Conservation (phyloP, 2,329 filamentous ascomycete genomes). For the Xylariaceae sp. region DNA sequence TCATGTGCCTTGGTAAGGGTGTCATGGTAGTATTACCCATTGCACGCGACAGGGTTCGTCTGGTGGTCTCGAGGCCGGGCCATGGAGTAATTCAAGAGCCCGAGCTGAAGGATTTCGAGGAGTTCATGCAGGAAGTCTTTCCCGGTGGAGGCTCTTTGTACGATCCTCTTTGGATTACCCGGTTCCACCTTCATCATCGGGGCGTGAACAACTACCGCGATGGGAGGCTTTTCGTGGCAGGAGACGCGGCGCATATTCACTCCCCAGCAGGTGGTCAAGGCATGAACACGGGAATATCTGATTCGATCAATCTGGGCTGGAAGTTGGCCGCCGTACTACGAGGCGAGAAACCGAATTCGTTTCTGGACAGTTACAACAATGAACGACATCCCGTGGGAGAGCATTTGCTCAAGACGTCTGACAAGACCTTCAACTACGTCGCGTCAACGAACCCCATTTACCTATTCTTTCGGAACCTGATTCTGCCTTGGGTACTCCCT, state of each 20-base stretch:
- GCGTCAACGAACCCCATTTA: slow-evolving; percentile 32
- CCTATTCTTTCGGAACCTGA: slow-evolving; percentile 33
- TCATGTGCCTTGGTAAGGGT: slow-evolving; percentile 28
- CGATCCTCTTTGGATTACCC: slow-evolving; percentile 36
- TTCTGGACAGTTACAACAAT: slow-evolving; percentile 42
- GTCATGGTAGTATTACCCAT: slow-evolving; percentile 32
- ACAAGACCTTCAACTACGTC: slow-evolving; percentile 33
- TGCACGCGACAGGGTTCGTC: slow-evolving; percentile 19
- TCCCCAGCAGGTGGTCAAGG: slow-evolving; percentile 52
- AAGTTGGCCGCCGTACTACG: slow-evolving; percentile 41
- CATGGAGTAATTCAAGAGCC: slow-evolving; percentile 13
- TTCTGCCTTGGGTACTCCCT: slow-evolving; percentile 34
- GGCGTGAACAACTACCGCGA: slow-evolving; percentile 33
- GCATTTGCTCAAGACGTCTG: slow-evolving; percentile 36
- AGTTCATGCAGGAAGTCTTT: slow-evolving; percentile 19
- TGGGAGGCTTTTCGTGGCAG: slow-evolving; percentile 48
- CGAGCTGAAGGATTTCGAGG: slow-evolving; percentile 29
- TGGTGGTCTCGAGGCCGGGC: slow-evolving; percentile 21
- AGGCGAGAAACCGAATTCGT: slow-evolving; percentile 18
- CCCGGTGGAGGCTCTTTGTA: slow-evolving; percentile 23
- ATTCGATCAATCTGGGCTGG: slow-evolving; percentile 47
- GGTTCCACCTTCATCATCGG: slow-evolving; percentile 42
- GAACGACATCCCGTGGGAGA: slow-evolving; percentile 41
- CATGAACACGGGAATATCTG: slow-evolving; percentile 50
- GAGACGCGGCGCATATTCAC: slow-evolving; percentile 55